Percentiles rank a stretch among this genome's conserved stretches.
These are phyloP conservation scores for Epichloe coenophiala DNA, from an alignment of 2,329 filamentous ascomycete genomes.

Conservation along the genomic window DNA sequence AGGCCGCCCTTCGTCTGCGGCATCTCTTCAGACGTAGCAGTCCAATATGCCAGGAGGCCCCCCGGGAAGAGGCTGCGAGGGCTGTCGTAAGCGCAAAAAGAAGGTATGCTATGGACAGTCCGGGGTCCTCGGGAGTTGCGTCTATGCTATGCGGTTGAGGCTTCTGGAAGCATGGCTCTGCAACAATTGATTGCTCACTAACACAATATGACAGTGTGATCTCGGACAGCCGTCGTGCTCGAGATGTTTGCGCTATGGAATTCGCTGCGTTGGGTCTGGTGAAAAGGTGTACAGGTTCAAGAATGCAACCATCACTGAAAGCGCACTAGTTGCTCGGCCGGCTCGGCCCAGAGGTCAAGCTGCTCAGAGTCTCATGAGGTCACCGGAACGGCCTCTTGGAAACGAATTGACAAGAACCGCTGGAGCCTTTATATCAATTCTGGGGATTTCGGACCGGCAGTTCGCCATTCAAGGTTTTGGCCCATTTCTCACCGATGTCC, in stretches of 20 bases:
- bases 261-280: conserved; percentile 5
- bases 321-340: not conserved
- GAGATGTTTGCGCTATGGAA: conserved; percentile 1
- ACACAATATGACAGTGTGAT: conserved; percentile 1
- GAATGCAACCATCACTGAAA: conserved; percentile 2
- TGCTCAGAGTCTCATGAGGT: not conserved
- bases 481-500: conserved; percentile 29
- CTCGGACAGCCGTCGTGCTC: conserved; percentile 5
- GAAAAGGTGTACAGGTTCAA: conserved; percentile 3
- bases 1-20: not conserved
- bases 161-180: not conserved
- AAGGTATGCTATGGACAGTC: conserved; percentile 3
- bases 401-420: conserved; percentile 1
- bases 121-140: no score
- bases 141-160: not conserved
- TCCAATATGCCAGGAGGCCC: conserved; percentile 2
- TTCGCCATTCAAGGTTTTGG: conserved; percentile 36
- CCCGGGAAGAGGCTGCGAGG: conserved; percentile 1
- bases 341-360: not conserved
- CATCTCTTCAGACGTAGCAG: not conserved
- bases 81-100: conserved; percentile 5
- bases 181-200: not conserved
- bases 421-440: conserved; percentile 15
- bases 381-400: conserved; percentile 1
- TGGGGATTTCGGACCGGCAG: conserved; percentile 27